Conservation (phyloP, 306 rosid genomes). For the Comarum palustre region DNA sequence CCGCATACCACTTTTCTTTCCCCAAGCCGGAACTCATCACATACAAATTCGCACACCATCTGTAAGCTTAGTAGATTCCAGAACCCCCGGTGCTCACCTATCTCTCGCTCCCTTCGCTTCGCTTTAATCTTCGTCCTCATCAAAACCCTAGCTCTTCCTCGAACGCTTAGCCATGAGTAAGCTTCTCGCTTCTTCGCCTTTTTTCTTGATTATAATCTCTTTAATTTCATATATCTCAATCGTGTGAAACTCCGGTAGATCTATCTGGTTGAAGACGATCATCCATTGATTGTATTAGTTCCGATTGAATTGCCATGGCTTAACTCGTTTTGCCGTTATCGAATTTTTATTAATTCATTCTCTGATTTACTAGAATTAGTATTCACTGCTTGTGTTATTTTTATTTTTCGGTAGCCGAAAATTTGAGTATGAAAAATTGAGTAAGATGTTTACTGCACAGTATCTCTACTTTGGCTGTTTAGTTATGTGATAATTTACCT, state of each 20-base stretch:
- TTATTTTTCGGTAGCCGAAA: neutral
- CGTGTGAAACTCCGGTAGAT: conserved; percentile 3
- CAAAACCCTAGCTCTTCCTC: conserved; percentile 24
- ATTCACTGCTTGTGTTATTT: neutral
- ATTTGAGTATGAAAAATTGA: neutral
- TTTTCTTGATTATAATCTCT: neutral
- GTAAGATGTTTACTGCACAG: neutral
- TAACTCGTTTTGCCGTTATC: neutral
- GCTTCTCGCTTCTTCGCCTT: neutral
- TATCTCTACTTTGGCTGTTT: neutral
- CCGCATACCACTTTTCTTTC: too few species aligned
- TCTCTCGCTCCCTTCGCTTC: neutral
- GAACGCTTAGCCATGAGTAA: conserved; percentile 31
- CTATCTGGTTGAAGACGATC: neutral
- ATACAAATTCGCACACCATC: too few species aligned
- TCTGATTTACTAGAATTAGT: neutral
- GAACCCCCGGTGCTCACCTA: neutral
- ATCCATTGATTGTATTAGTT: neutral
- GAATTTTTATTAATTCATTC: neutral
- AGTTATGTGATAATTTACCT: neutral
- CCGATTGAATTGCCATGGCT: neutral
- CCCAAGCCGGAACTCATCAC: neutral
- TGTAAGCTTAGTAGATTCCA: conserved; percentile 9
- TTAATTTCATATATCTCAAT: neutral
- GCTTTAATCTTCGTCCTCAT: neutral